Conservation (phyloP, 495 filamentous ascomycete genomes). For the Astrothelium macrocarpum region DNA sequence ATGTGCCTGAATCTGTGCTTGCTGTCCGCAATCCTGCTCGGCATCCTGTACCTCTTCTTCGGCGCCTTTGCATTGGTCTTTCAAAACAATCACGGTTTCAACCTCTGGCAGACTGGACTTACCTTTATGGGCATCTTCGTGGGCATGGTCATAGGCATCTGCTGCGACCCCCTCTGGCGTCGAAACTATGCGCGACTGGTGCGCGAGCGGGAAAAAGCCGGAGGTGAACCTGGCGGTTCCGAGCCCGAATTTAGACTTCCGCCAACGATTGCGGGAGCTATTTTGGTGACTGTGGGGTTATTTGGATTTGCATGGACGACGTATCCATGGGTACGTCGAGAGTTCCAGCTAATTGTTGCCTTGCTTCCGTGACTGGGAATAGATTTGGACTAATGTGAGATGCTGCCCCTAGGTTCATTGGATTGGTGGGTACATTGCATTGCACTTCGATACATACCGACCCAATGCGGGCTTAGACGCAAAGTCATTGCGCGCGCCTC, state of each 20-base stretch:
- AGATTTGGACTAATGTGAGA: constrained; percentile 1
- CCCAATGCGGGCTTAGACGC: constrained; percentile 3
- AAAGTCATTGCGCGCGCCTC: neutral
- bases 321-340: constrained; percentile 27
- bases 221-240: constrained; percentile 46
- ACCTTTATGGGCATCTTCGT: constrained; percentile 60
- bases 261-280: constrained; percentile 65
- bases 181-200: constrained; percentile 56
- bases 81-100: constrained; percentile 62
- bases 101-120: constrained; percentile 69
- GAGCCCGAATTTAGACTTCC: constrained; percentile 85
- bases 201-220: constrained; percentile 42
- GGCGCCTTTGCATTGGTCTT: constrained; percentile 87
- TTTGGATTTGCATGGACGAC: constrained; percentile 50
- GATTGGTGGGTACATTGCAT: constrained; percentile 23
- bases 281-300: constrained; percentile 70
- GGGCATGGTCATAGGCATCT: constrained; percentile 62
- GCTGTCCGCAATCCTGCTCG: constrained; percentile 75
- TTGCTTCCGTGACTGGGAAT: neutral
- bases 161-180: constrained; percentile 70
- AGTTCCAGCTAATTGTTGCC: constrained; percentile 9
- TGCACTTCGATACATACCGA: constrained; percentile 3
- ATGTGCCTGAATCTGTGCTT: constrained; percentile 71
- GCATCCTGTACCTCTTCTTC: constrained; percentile 90
- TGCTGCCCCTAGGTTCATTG: constrained; percentile 28